A percentile compares a stretch with the other conserved stretches of the same genome.
These are phyloP conservation scores for Septoria petroselini DNA, from an alignment of 2,329 filamentous ascomycete genomes.

Conservation along the genomic window DNA sequence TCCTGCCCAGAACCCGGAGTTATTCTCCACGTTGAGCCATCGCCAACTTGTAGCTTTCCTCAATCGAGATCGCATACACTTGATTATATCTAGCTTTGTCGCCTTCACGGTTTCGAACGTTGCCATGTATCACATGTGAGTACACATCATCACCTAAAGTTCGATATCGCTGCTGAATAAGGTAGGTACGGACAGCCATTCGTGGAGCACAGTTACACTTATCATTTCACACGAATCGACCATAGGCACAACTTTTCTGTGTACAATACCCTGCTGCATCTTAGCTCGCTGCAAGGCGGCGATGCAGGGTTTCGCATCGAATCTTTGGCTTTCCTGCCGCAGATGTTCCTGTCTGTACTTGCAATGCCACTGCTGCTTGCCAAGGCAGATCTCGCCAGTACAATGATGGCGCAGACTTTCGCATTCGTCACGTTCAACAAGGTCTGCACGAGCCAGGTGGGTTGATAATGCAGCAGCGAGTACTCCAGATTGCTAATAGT, in stretches of 20 bases:
- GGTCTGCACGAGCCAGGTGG: conserved; percentile 94
- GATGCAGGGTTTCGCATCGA: conserved; percentile 57
- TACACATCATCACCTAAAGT: conserved; percentile 17
- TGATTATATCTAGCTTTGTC: conserved; percentile 63
- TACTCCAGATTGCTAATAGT: conserved; percentile 18
- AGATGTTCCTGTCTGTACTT: conserved; percentile 74
- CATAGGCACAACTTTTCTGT: conserved; percentile 98
- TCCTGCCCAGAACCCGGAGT: not conserved
- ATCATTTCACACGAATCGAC: conserved; percentile 89
- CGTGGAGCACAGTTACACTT: conserved; percentile 83
- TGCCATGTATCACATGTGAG: conserved; percentile 73
- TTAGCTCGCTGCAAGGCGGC: conserved; percentile 64
- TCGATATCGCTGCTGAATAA: conserved; percentile 16
- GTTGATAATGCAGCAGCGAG: conserved; percentile 27
- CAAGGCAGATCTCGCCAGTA: conserved; percentile 74
- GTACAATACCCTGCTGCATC: conserved; percentile 88
- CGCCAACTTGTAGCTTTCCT: conserved; percentile 18
- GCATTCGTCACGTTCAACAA: conserved; percentile 98
- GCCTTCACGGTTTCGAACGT: conserved; percentile 73
- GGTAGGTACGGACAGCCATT: conserved; percentile 74
- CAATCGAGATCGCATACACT: conserved; percentile 48
- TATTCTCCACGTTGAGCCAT: conserved; percentile 18
- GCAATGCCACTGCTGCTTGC: conserved; percentile 73
- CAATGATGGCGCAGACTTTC: conserved; percentile 93
- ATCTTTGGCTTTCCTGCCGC: conserved; percentile 82